Base-by-base conservation (phyloP, 1,139 yeast genomes). In the Meyerozyma sp. region DNA sequence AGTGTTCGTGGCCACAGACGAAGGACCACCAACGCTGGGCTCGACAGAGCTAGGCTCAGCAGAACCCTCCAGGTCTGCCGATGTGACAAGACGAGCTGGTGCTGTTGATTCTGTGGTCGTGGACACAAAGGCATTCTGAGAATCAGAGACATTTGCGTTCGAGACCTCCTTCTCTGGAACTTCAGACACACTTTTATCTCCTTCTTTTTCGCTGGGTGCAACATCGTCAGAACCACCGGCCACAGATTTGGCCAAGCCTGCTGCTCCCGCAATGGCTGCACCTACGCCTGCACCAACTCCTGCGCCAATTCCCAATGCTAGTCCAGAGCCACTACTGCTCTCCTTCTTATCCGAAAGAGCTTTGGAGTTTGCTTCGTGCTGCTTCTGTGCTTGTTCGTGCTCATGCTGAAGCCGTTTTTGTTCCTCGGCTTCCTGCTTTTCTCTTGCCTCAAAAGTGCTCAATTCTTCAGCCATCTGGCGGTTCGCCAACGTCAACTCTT, bases 301-400 rank as follows among this genome's bases (percentile, higher is more conserved):
- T 28, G 32, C 32, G 13, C 32, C 32, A 32, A 55, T 54, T 42
- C 63, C 63, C 37, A 61, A 62, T 14, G 63, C 59, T 41, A 59
- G 69, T 16, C 62, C 62, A 20, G 65, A 61, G 40, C 65, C 69
- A 35, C 68, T 13, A 4, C 9, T 11, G 8, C 46, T 6, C 39
- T 38, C 10, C 20, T 27, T 27, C 13, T 23, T 36, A 32, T 44
- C 54, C 30, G 47, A 44, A 55, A 53, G 64, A 36, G 67, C 64
- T 47, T 66, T 66, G 41, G 66, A 62, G 52, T 68, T 75, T 49
- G 56, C 61, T 25, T 57, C 65, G 49, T 74, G 58, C 44, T 62
- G 72, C 20, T 41, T 49, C 42, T 47, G 55, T 39, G 45, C 36
- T 13, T 41, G 43, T 26, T 46, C 41, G 49, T 40, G 51, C 34